These are phyloP conservation scores for Xylaria sp. DNA, from an alignment of 2,329 filamentous ascomycete genomes.

Conservation along the genomic window DNA sequence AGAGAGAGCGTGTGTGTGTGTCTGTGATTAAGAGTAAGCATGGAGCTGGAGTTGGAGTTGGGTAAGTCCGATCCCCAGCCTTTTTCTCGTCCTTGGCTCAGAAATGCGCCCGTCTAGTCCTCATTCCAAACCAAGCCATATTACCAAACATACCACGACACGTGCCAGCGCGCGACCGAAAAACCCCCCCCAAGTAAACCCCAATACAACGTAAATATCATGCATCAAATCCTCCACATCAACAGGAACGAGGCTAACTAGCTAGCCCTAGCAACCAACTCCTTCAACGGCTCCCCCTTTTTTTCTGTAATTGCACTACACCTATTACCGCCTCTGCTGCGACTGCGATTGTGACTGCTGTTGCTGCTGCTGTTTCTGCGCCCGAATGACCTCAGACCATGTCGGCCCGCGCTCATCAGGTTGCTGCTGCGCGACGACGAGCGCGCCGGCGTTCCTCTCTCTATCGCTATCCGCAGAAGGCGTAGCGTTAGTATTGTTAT, in stretches of 20 bases:
- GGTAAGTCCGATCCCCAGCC: background rate
- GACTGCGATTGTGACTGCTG: background rate
- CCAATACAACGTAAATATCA: background rate
- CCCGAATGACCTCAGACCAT: slow-evolving; percentile 41
- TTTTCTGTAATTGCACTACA: too few relatives aligned
- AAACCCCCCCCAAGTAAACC: too few relatives aligned
- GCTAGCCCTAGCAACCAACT: too few relatives aligned
- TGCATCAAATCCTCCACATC: background rate
- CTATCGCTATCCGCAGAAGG: background rate
- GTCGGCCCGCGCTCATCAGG: slow-evolving; percentile 38
- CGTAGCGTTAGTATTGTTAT: background rate
- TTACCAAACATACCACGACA: background rate
- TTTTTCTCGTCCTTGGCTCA: too few relatives aligned
- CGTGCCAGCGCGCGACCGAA: background rate
- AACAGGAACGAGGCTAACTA: too few relatives aligned
- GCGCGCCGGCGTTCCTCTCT: slow-evolving; percentile 3
- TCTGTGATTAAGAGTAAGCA: too few relatives aligned
- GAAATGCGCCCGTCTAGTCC: too few relatives aligned
- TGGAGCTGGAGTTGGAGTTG: too few relatives aligned
- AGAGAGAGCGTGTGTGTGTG: too few relatives aligned
- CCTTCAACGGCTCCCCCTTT: too few relatives aligned
- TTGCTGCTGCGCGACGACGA: slow-evolving; percentile 11
- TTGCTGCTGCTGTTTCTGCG: slow-evolving; percentile 17
- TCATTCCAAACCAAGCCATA: too few relatives aligned
- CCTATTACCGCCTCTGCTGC: too few relatives aligned